Evolutionary conservation across 2,329 filamentous ascomycete genomes (phyloP).

Genomic region (Beauveria caledonica): DNA sequence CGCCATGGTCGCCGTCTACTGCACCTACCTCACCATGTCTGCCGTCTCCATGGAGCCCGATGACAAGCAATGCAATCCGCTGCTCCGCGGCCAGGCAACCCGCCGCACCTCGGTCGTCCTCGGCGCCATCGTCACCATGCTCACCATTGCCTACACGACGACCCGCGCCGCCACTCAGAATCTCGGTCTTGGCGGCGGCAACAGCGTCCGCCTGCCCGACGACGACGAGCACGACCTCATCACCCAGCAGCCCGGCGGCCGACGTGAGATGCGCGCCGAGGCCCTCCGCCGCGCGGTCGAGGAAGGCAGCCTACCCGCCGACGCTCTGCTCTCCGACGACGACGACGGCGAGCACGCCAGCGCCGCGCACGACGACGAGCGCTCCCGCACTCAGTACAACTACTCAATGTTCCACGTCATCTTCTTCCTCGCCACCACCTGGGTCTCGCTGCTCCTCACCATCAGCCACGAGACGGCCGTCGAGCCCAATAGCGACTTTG

Average conservation of each 20-base stretch:
- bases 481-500: conserved; percentile 60
- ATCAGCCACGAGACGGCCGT: conserved; percentile 64
- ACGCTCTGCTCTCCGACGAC: conserved; percentile 70
- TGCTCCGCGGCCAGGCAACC: conserved; percentile 77
- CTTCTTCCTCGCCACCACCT: conserved; percentile 91
- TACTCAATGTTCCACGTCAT: conserved; percentile 96
- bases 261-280: conserved; percentile 87
- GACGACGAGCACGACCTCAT: conserved; percentile 84
- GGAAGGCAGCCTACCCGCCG: conserved; percentile 83
- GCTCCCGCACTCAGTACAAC: conserved; percentile 84
- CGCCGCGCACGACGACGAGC: conserved; percentile 76
- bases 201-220: conserved; percentile 52
- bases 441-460: conserved; percentile 82
- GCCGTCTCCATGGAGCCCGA: conserved; percentile 98
- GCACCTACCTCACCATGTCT: conserved; percentile 96
- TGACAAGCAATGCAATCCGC: conserved; percentile 84
- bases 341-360: conserved; percentile 58
- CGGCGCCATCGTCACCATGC: conserved; percentile 90
- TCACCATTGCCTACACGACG: conserved; percentile 95
- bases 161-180: conserved; percentile 91
- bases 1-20: conserved; percentile 95
- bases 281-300: conserved; percentile 87
- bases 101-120: conserved; percentile 85
- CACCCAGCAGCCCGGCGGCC: conserved; percentile 69
- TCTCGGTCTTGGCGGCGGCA: conserved; percentile 61